phyloP scores from a whole-genome alignment of 176 grass and related monocot genomes.

The Oryza glaberrima region DNA sequence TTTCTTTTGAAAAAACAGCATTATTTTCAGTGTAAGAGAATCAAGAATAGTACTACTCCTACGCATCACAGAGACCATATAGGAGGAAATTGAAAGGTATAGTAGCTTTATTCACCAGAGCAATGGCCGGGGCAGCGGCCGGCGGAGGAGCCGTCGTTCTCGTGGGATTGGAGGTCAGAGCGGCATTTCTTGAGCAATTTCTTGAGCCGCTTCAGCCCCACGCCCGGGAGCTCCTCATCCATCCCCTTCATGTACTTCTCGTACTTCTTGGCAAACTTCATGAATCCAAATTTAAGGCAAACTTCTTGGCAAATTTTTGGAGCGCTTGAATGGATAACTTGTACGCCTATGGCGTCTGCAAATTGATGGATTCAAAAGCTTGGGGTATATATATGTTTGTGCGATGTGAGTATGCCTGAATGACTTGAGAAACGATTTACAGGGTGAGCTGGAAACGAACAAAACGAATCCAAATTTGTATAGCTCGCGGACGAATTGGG shows the following conservation, averaged over 20 bases:
- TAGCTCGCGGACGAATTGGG: background rate
- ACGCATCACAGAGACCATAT: background rate
- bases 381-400: background rate
- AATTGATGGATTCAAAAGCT: background rate
- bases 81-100: background rate
- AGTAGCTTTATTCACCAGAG: conserved; percentile 47
- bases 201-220: conserved; percentile 85
- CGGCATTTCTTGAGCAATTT: conserved; percentile 81
- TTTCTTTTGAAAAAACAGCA: no score
- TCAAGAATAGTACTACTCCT: background rate
- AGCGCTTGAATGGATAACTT: background rate
- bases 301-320: background rate
- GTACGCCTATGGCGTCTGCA: background rate
- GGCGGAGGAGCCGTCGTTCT: background rate
- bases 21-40: background rate
- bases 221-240: conserved; percentile 67
- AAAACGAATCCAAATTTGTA: background rate
- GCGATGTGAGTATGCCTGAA: no score
- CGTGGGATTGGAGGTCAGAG: conserved; percentile 30
- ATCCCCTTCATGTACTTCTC: conserved; percentile 74
- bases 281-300: background rate
- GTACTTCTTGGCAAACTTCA: conserved; percentile 95
- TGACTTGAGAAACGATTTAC: background rate
- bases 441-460: background rate
- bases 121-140: conserved; percentile 54